A percentile compares a stretch with the other conserved stretches of the same genome.
Conservation (phyloP, 768 basidiomycete genomes). For the Amanita pseudoporphyria region DNA sequence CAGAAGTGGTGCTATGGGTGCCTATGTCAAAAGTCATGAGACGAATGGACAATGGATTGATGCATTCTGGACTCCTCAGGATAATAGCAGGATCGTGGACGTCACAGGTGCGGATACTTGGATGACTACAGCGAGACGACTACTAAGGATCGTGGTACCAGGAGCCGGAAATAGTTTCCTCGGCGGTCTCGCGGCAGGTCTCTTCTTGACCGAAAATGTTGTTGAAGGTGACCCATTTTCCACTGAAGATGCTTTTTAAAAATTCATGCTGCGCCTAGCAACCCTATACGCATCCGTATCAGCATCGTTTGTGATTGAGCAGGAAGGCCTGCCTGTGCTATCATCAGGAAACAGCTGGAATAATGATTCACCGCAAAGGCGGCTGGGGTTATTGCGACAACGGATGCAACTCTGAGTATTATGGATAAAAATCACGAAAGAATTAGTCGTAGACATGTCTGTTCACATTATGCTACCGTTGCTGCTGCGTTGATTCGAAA, state of each 20-base stretch:
- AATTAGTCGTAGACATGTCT: too few relatives aligned
- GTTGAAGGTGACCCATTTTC: slow-evolving; percentile 42
- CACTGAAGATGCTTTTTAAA: slow-evolving; percentile 1
- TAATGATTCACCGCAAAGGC: slow-evolving; percentile 47
- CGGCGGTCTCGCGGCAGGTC: slow-evolving; percentile 73
- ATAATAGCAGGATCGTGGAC: slow-evolving; percentile 49
- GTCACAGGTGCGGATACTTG: slow-evolving; percentile 52
- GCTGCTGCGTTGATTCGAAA: slow-evolving; percentile 56
- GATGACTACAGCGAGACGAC: not conserved
- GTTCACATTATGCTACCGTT: slow-evolving; percentile 10
- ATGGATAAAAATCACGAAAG: too few relatives aligned
- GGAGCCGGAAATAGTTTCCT: slow-evolving; percentile 91
- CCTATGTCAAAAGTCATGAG: slow-evolving; percentile 43
- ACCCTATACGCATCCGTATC: slow-evolving; percentile 69
- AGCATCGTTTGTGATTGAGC: slow-evolving; percentile 78
- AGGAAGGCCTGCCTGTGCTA: slow-evolving; percentile 60
- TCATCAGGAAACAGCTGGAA: slow-evolving; percentile 51
- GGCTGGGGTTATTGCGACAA: slow-evolving; percentile 43
- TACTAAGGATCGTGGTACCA: slow-evolving; percentile 27
- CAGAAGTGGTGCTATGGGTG: slow-evolving; percentile 64
- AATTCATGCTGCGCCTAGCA: slow-evolving; percentile 32
- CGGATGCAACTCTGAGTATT: slow-evolving; percentile 17
- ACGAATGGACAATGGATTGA: slow-evolving; percentile 49
- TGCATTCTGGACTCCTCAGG: slow-evolving; percentile 57
- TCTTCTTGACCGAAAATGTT: slow-evolving; percentile 47